Evolutionary conservation across 202 grass and related monocot genomes (phyloP).

Genomic region (Cymbopogon flexuosus): DNA sequence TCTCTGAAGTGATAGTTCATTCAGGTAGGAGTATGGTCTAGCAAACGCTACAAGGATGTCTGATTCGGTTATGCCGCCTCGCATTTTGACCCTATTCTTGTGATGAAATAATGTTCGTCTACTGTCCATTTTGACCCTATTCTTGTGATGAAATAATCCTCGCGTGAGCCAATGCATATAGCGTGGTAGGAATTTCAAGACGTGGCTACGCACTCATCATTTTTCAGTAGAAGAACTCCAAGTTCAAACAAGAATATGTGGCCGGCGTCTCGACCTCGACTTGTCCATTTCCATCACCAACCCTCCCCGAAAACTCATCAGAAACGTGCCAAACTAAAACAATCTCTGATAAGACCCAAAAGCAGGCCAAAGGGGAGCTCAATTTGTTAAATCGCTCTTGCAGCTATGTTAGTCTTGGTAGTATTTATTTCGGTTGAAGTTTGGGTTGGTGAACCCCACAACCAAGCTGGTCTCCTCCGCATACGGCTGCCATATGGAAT

Average conservation of each 20-base stretch:
- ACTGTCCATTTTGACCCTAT: no score
- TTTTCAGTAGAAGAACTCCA: background rate
- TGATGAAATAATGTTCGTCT: background rate
- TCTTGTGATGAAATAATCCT: no score
- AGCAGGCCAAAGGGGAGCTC: background rate
- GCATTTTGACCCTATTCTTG: background rate
- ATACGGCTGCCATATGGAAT: slow-evolving; percentile 28
- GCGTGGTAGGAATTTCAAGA: background rate
- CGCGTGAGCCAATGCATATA: background rate
- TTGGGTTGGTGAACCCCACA: slow-evolving; percentile 33
- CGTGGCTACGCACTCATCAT: background rate
- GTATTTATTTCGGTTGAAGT: slow-evolving; percentile 41
- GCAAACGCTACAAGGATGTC: background rate
- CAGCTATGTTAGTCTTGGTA: background rate
- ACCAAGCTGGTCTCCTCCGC: slow-evolving; percentile 15
- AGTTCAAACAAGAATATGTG: background rate
- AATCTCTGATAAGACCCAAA: slow-evolving; percentile 33
- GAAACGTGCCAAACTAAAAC: slow-evolving; percentile 14
- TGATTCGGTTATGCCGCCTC: background rate
- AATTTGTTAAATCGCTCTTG: background rate
- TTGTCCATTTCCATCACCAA: slow-evolving; percentile 34
- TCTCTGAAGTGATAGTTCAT: slow-evolving; percentile 15
- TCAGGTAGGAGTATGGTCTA: background rate
- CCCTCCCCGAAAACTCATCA: slow-evolving; percentile 22
- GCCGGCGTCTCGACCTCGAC: background rate